Base-by-base conservation (phyloP, 1,284 basidiomycete genomes). In the Pseudomicrostroma phylloplanum region DNA sequence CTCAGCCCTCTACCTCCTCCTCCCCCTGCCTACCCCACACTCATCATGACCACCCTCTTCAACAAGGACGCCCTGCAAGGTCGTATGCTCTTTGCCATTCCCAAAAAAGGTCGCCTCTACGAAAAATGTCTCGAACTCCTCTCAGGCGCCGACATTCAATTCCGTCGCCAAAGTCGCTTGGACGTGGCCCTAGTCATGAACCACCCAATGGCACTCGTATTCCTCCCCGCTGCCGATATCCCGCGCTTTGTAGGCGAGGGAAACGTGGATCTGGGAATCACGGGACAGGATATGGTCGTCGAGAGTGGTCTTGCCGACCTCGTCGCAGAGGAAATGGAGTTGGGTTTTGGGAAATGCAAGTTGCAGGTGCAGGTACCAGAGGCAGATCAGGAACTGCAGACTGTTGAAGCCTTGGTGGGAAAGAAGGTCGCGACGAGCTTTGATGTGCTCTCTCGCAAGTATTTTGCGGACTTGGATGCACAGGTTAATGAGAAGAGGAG, bases 211-310 rank as follows among this genome's bases (percentile, higher is more conserved):
- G 92, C 92, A 6, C 86, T 97, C 57, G 90, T 99, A 39, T 98
- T 99, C 81, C 88, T 98, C 19, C 94, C 96, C 23, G 96, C 96
- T 1, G 85, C 90, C 8, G 96, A 99, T 78, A 99, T 99, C 68
- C 94, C 94, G 12, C 94, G 92, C 41, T 99, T 97, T 81, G 96
- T 99, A 42, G 96, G 92, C 36, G 92, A 96, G 80, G 94, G 94
- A 60, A 91, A 96, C 76, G 90, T 98, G 73, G 90, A 94, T 77
- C 83, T 81, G 43, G 92, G 91, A 6, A 92, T 94, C 67, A 94
- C 91, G 7, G 94, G 94, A 1, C 93, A 97, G 81, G 94, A 99
- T 81, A 92, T 97, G 74, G 91, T 98, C 68, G 86, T 92, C 61
- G 94, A 98, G 81, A 85, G 92, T 0, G 26, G 83, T 86, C 12